These are phyloP conservation scores for Miamiensis avidus DNA, from an alignment of 169 alveolate genomes.

Conservation along the genomic window DNA sequence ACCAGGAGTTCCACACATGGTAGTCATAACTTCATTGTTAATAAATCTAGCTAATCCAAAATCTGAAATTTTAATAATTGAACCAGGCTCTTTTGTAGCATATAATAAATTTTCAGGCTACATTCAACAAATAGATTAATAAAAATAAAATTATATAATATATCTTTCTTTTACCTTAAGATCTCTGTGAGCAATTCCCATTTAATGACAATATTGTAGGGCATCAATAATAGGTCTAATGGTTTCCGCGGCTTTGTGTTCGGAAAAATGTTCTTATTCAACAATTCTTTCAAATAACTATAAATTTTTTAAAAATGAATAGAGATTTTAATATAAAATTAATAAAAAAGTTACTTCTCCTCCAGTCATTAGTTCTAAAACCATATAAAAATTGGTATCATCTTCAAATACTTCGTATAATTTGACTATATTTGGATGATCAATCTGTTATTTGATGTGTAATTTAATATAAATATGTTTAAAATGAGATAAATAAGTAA, in stretches of 20 bases:
- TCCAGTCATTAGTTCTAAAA: constrained; percentile 80
- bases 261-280: constrained; percentile 84
- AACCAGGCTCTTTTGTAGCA: constrained; percentile 68
- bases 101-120: constrained; percentile 86
- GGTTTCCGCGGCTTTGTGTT: constrained; percentile 83
- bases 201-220: constrained; percentile 79
- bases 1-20: constrained; percentile 90
- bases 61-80: constrained; percentile 83
- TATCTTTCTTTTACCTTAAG: constrained; percentile 48
- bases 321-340: background rate
- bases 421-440: constrained; percentile 83
- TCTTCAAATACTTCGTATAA: constrained; percentile 79
- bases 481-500: background rate
- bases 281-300: constrained; percentile 83
- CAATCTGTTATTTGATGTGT: constrained; percentile 28
- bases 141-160: background rate
- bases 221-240: constrained; percentile 87
- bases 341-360: constrained; percentile 61
- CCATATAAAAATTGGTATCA: constrained; percentile 62
- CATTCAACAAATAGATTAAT: background rate
- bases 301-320: constrained; percentile 4
- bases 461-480: background rate
- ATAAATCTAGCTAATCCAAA: constrained; percentile 84
- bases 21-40: constrained; percentile 73
- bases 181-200: constrained; percentile 87